Evolutionary conservation across 78 protist genomes (phyloP).

Genomic region (Polysphondylium violaceum): DNA sequence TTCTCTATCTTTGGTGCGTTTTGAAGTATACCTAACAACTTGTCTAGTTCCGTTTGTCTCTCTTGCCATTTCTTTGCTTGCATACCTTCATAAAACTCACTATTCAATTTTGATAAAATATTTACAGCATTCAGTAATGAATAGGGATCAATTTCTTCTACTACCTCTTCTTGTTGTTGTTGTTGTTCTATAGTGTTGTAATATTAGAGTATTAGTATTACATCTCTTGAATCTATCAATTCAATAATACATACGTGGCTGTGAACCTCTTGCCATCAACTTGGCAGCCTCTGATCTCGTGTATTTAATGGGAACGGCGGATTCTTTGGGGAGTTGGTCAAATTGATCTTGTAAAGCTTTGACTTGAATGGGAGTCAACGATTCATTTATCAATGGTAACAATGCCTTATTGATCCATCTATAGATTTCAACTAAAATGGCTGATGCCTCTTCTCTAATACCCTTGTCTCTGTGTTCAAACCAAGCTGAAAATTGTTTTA

Average conservation of each 20-base stretch:
- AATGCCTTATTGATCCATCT: slow-evolving; percentile 61
- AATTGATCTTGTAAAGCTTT: slow-evolving; percentile 54
- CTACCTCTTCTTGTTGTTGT: slow-evolving; percentile 6
- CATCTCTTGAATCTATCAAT: neutral
- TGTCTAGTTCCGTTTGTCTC: slow-evolving; percentile 53
- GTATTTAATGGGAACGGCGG: slow-evolving; percentile 66
- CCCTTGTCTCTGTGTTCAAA: slow-evolving; percentile 77
- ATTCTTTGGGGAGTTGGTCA: slow-evolving; percentile 57
- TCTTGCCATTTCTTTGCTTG: slow-evolving; percentile 63
- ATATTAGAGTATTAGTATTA: neutral
- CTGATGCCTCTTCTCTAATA: slow-evolving; percentile 68
- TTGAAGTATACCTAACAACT: neutral
- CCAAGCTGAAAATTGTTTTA: slow-evolving; percentile 62
- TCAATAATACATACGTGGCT: neutral
- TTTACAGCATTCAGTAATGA: slow-evolving; percentile 49
- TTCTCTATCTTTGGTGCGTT: slow-evolving; percentile 46
- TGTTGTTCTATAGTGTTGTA: no score
- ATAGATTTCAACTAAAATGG: slow-evolving; percentile 58
- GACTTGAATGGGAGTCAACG: slow-evolving; percentile 31
- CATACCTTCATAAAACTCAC: slow-evolving; percentile 62
- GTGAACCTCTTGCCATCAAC: slow-evolving; percentile 16
- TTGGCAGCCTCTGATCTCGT: slow-evolving; percentile 73
- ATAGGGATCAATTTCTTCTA: slow-evolving; percentile 69
- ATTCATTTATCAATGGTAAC: slow-evolving; percentile 20
- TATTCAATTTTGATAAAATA: slow-evolving; percentile 32